Percentiles rank a stretch among this genome's conserved stretches.
phyloP scores from a whole-genome alignment of 768 basidiomycete genomes.

The Trametes meyenii region DNA sequence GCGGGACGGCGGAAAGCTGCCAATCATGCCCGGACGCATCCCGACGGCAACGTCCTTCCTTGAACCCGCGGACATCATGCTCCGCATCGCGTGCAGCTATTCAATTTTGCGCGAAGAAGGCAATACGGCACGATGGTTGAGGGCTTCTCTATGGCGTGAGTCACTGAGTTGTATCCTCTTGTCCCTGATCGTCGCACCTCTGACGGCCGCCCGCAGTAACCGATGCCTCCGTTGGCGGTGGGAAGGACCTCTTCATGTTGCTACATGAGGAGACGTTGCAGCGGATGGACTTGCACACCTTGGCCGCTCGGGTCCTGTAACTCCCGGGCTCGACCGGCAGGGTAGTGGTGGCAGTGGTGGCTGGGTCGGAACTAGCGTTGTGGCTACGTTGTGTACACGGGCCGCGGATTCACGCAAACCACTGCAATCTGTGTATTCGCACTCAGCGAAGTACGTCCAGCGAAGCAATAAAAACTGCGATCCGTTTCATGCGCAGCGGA shows the following conservation, averaged over 20 bases:
- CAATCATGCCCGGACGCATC: constrained; percentile 10
- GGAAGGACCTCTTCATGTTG: constrained; percentile 20
- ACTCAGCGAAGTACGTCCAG: constrained; percentile 11
- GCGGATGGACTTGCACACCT: constrained; percentile 9
- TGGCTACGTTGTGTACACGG: neutral
- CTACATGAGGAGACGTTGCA: constrained; percentile 10
- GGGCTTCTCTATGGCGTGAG: constrained; percentile 18
- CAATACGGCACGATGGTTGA: constrained; percentile 16
- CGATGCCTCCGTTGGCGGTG: constrained; percentile 13
- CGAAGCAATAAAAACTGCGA: neutral
- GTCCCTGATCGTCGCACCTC: neutral
- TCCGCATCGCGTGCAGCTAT: constrained; percentile 15
- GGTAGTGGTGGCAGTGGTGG: neutral
- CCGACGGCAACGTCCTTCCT: constrained; percentile 17
- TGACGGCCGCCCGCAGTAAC: neutral
- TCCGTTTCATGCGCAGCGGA: neutral
- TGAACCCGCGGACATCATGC: constrained; percentile 15
- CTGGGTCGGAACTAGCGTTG: too few species aligned
- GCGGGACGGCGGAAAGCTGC: neutral
- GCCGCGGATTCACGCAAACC: neutral
- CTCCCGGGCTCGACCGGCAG: neutral
- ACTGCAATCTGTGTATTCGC: constrained; percentile 3
- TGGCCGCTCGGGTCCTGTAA: constrained; percentile 5
- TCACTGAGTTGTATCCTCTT: neutral
- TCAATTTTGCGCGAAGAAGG: constrained; percentile 3